These are phyloP conservation scores for Pythium phragmiticola DNA, from an alignment of 352 stramenopile genomes.

Conservation along the genomic window DNA sequence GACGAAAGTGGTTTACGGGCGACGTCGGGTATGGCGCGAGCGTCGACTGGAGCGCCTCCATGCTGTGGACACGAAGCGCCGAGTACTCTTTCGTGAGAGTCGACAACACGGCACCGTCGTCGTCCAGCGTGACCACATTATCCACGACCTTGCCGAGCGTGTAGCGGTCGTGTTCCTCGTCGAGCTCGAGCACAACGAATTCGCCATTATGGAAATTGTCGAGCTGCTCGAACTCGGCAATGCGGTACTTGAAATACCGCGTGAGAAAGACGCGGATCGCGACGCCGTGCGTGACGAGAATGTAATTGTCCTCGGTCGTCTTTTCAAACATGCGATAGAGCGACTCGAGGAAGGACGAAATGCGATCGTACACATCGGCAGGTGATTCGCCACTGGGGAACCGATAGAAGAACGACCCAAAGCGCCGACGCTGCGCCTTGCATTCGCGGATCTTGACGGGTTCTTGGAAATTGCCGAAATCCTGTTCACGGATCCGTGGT, in stretches of 20 bases:
- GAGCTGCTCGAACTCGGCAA: slow-evolving; percentile 82
- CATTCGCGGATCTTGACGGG: slow-evolving; percentile 78
- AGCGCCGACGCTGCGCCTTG: slow-evolving; percentile 71
- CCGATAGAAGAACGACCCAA: slow-evolving; percentile 88
- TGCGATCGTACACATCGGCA: slow-evolving; percentile 87
- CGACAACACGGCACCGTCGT: slow-evolving; percentile 33
- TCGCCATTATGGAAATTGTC: slow-evolving; percentile 87
- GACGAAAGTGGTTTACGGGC: slow-evolving; percentile 64
- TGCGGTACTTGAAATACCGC: slow-evolving; percentile 87
- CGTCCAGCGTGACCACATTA: slow-evolving; percentile 51
- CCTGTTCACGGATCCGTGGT: slow-evolving; percentile 85
- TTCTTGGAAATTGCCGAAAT: slow-evolving; percentile 91
- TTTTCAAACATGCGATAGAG: slow-evolving; percentile 87
- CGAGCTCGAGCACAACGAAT: slow-evolving; percentile 78
- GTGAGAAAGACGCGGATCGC: slow-evolving; percentile 88
- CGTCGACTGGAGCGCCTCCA: slow-evolving; percentile 41
- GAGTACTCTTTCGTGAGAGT: slow-evolving; percentile 49
- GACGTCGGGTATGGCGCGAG: slow-evolving; percentile 59
- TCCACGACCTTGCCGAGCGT: slow-evolving; percentile 65
- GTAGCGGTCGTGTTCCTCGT: slow-evolving; percentile 58
- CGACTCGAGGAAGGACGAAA: slow-evolving; percentile 87
- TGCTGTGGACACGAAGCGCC: slow-evolving; percentile 48
- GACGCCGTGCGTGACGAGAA: slow-evolving; percentile 86
- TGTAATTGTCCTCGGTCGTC: slow-evolving; percentile 73
- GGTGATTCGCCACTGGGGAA: slow-evolving; percentile 87